Conservation (phyloP, 1,139 yeast genomes). For the Suhomyces choctaworum region DNA sequence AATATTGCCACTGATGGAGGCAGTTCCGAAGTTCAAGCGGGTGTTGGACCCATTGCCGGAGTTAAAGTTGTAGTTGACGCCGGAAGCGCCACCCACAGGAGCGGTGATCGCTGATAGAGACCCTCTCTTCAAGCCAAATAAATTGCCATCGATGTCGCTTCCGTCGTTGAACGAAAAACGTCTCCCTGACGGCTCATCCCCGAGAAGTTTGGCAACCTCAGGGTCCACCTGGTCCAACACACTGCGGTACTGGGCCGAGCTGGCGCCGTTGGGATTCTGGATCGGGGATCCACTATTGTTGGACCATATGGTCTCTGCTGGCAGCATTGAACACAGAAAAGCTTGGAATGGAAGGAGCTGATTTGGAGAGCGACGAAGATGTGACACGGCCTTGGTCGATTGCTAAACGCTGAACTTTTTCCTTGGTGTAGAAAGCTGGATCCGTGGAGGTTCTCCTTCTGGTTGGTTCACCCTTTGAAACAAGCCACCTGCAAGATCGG, state of each 20-base stretch:
- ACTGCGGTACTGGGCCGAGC: conserved; percentile 28
- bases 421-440: too few relatives aligned
- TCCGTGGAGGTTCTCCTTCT: too few relatives aligned
- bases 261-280: conserved; percentile 15
- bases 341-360: too few relatives aligned
- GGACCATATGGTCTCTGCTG: conserved; percentile 41
- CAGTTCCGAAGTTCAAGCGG: conserved; percentile 52
- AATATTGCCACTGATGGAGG: conserved; percentile 62
- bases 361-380: too few relatives aligned
- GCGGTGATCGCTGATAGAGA: conserved; percentile 50
- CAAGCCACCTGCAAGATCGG: too few relatives aligned
- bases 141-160: conserved; percentile 43
- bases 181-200: conserved; percentile 18
- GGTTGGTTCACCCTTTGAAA: too few relatives aligned
- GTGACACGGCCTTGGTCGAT: too few relatives aligned
- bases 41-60: conserved; percentile 11
- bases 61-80: conserved; percentile 13
- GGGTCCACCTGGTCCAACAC: conserved; percentile 45
- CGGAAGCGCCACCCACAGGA: conserved; percentile 33
- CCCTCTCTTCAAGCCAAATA: conserved; percentile 50
- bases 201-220: conserved; percentile 47
- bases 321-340: too few relatives aligned
- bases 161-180: conserved; percentile 46
- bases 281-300: conserved; percentile 29
- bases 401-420: too few relatives aligned